These are phyloP conservation scores for Hymenoscyphus scutula DNA, from an alignment of 2,329 filamentous ascomycete genomes.

Conservation along the genomic window DNA sequence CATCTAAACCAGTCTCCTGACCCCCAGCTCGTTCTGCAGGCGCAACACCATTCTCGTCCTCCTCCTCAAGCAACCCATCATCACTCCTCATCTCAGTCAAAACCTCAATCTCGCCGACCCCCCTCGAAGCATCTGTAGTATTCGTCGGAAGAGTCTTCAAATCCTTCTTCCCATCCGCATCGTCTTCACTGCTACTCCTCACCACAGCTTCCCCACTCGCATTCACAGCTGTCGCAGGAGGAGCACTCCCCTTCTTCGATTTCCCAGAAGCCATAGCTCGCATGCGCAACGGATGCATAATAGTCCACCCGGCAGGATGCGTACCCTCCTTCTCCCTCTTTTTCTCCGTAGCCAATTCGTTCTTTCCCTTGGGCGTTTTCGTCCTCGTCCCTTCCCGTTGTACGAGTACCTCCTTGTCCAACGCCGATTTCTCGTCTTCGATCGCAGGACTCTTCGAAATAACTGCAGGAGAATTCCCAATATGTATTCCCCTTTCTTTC, in stretches of 20 bases:
- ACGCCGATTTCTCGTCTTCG: background rate
- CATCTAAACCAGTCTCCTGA: slow-evolving; percentile 1
- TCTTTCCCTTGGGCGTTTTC: slow-evolving; percentile 1
- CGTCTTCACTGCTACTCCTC: slow-evolving; percentile 11
- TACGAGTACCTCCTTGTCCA: background rate
- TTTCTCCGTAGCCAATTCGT: background rate
- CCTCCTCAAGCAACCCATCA: slow-evolving; percentile 31
- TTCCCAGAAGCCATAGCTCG: slow-evolving; percentile 10
- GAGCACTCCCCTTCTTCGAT: slow-evolving; percentile 18
- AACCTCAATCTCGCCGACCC: slow-evolving; percentile 25
- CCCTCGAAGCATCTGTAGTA: slow-evolving; percentile 12
- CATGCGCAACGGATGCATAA: slow-evolving; percentile 28
- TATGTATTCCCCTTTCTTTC: background rate
- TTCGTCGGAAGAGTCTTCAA: slow-evolving; percentile 23
- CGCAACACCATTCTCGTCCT: slow-evolving; percentile 15
- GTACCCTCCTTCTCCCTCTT: slow-evolving; percentile 14
- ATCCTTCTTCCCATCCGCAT: slow-evolving; percentile 14
- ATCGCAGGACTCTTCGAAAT: background rate
- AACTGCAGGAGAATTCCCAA: background rate
- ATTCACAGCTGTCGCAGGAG: slow-evolving; percentile 4
- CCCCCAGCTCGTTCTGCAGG: slow-evolving; percentile 3
- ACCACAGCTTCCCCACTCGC: slow-evolving; percentile 8
- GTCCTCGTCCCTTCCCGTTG: background rate
- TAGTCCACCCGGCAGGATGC: slow-evolving; percentile 26
- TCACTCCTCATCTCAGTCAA: slow-evolving; percentile 32